Conservation (phyloP, 306 rosid genomes). For the Mimosa pudica region DNA sequence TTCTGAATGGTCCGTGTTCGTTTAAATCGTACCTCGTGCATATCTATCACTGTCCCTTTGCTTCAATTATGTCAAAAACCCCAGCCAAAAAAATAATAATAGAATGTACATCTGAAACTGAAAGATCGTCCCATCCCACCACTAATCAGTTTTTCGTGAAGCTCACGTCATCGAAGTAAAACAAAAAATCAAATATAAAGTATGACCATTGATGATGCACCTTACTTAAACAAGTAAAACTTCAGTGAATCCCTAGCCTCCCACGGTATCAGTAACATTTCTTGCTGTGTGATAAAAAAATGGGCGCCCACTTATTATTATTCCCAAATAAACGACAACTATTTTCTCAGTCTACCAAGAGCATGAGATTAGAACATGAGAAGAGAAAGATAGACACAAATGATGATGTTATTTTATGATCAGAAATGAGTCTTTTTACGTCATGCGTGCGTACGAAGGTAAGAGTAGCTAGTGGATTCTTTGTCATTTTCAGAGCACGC, state of each 20-base stretch:
- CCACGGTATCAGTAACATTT: conserved; percentile 12
- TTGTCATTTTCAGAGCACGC: conserved; percentile 4
- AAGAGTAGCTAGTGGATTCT: conserved; percentile 10
- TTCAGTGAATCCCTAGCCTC: conserved; percentile 8
- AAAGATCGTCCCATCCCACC: background rate
- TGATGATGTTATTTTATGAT: background rate
- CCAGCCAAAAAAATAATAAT: background rate
- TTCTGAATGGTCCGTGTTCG: background rate
- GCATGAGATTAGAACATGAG: background rate
- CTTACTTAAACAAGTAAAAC: background rate
- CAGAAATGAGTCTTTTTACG: background rate
- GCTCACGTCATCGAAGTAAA: background rate
- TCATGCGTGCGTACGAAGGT: conserved; percentile 11
- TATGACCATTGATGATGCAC: background rate
- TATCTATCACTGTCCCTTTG: conserved; percentile 21
- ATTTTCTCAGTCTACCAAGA: background rate
- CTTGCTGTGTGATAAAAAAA: background rate
- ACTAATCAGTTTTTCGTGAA: conserved; percentile 1
- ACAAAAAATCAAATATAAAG: background rate
- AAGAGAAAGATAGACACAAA: background rate
- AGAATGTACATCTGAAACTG: too few species aligned
- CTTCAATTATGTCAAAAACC: background rate
- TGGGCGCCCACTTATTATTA: background rate
- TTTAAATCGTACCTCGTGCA: conserved; percentile 4
- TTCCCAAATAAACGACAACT: conserved; percentile 16